Base-by-base conservation (phyloP, 305 asterid genomes). In the Solanum aculeatissimum region DNA sequence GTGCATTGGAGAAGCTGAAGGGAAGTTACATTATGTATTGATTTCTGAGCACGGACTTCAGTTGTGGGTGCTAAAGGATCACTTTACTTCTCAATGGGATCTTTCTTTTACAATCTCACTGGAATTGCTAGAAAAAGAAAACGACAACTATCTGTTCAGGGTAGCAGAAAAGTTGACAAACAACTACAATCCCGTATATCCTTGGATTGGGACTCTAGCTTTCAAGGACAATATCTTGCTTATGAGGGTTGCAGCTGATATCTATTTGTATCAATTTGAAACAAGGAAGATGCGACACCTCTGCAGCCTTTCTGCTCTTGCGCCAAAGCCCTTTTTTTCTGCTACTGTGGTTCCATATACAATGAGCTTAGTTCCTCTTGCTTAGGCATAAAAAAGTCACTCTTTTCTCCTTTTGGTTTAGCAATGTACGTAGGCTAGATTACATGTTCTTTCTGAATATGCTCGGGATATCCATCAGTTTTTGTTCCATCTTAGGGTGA, bases 1-100 rank as follows among this genome's bases (percentile, higher is more conserved):
- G 88, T 95, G 97, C 79, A 87, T 95, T 55, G 98, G 97, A 23
- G 97, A 92, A 87, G 91, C 88, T 2, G 19, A 77, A 62, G 94
- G 91, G 47, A 84, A 82, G 70, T 85, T 93, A 21, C 83, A 84
- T 62, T 92, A 83, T 16, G 92, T 90, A 81, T 77, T 90, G 27
- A 42, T 93, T 57, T 92, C 92, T 0, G 90, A 89, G 29, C 45
- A 90, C 23, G 95, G 96, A 12, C 85, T 95, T n/a, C 97, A 91
- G 29, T 82, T 91, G 9, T 93, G 97, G 95, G 87, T 83, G 74
- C 91, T 95, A 4, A 84, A 88, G 84, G 95, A 93, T 81, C 82
- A 27, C 53, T 89, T 88, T 60, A 85, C 88, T 12, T 83, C 92
- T 29, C 63, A 68, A 2, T 95, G 98, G 97, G 89, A 85, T 18